Evolutionary conservation across 441 rosid genomes (phyloP).

Genomic region (Biscutella laevigata): DNA sequence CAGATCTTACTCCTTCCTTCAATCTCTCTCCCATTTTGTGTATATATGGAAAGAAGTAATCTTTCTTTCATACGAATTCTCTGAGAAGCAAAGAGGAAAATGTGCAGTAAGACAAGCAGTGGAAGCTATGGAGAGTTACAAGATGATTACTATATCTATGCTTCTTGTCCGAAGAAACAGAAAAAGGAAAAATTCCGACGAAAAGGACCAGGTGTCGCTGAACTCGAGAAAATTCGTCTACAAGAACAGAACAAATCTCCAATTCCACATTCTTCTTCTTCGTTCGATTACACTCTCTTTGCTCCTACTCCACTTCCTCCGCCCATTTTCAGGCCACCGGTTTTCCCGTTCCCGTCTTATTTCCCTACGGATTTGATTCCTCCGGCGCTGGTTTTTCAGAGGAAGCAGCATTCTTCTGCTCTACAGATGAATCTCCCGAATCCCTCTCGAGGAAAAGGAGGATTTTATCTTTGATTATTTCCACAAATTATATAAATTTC

Average conservation of each 20-base stretch:
- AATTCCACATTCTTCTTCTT: slow-evolving; percentile 2
- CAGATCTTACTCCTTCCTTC: too few species aligned
- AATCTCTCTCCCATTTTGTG: too few species aligned
- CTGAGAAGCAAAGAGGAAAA: slow-evolving; percentile 1
- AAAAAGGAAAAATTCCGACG: slow-evolving; percentile 29
- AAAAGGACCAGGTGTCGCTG: slow-evolving; percentile 71
- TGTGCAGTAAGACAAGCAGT: slow-evolving; percentile 41
- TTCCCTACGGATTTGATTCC: too few species aligned
- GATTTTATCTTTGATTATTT: slow-evolving; percentile 8
- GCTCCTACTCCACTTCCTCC: too few species aligned
- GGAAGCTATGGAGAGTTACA: slow-evolving; percentile 24
- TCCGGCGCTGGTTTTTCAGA: too few species aligned
- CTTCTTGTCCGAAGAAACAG: slow-evolving; percentile 34
- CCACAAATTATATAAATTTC: background rate
- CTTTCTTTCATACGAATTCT: too few species aligned
- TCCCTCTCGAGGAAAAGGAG: slow-evolving; percentile 17
- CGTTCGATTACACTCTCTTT: slow-evolving; percentile 5
- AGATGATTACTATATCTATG: slow-evolving; percentile 3
- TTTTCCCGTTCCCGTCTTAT: background rate
- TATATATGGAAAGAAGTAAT: too few species aligned
- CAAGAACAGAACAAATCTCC: slow-evolving; percentile 26
- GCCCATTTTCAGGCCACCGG: background rate
- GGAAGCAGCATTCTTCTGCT: background rate
- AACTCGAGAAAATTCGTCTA: slow-evolving; percentile 58
- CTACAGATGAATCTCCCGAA: slow-evolving; percentile 33